Base-by-base conservation (phyloP, 495 filamentous ascomycete species). In the Xylaria cubensis region DNA sequence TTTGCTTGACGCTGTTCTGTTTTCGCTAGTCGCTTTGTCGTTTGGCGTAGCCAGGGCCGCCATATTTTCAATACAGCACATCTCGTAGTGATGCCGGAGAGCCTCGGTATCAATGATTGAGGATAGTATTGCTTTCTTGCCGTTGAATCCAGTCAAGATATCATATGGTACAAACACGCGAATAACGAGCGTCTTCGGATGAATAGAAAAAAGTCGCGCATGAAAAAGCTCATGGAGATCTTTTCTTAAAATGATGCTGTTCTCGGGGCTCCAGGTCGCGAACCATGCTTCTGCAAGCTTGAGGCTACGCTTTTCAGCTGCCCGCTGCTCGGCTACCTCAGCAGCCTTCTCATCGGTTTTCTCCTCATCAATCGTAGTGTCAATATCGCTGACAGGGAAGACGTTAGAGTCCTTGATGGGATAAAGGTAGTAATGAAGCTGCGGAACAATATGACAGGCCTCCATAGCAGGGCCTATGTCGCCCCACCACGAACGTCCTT, bases 211-310 rank as follows among this genome's bases (percentile, higher is more conserved):
- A 48, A 48, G 46, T 7, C 46, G 46, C 6, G 15, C 15, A 15
- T 48, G 3, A 6, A 48, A 48, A 48, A 48, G 17, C 42, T 48
- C 15, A 6, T 19, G 17, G n/a, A 48, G 15, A 17, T 68, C 51
- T 51, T 67, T 67, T 34, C 55, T 53, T 12, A 67, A 67, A 34
- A 68, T 34, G 66, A 68, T 58, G 39, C 50, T 36, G 9, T 68
- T 68, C 12, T 19, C 29, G 36, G 34, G n/a, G 39, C 36, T 68
- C 34, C 36, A 56, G 24, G 66, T 59, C 17, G 32, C 58, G 17
- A 29, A 5, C 50, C 51, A 59, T 10, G 39, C 66, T 55, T 56
- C n/a, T 53, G 26, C 26, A 29, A 29, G 24, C 26, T 17, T 50
- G 26, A 44, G 63, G 44, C 5, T 29, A 29, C 26, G 26, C 26